These are phyloP conservation scores for Rhodotorula toruloides DNA, from an alignment of 768 basidiomycete genomes.

Conservation along the genomic window DNA sequence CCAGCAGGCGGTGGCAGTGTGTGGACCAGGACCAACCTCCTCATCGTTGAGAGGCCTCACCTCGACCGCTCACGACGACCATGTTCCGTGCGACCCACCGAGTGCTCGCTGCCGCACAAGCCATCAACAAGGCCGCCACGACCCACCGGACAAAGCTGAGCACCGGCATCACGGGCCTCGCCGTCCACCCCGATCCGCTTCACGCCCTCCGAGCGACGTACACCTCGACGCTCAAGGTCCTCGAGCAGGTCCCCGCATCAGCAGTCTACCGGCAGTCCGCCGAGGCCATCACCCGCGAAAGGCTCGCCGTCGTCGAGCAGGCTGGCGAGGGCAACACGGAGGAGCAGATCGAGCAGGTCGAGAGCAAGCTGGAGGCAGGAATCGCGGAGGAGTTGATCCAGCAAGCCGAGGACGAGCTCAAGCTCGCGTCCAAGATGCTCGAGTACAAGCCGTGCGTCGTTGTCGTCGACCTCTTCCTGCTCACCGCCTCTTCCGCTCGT, in stretches of 20 bases:
- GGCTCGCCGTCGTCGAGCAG: constrained; percentile 59
- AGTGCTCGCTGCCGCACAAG: constrained; percentile 3
- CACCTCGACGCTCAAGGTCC: constrained; percentile 63
- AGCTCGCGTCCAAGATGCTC: constrained; percentile 68
- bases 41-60: neutral
- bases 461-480: neutral
- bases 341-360: constrained; percentile 60
- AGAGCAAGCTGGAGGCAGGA: constrained; percentile 72
- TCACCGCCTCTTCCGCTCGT: neutral
- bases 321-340: constrained; percentile 53
- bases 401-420: constrained; percentile 75
- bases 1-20: neutral
- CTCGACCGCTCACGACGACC: neutral
- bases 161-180: constrained; percentile 81
- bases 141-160: constrained; percentile 54
- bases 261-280: constrained; percentile 85
- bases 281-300: constrained; percentile 75
- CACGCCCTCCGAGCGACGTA: constrained; percentile 71
- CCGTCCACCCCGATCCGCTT: constrained; percentile 76
- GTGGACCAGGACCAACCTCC: neutral
- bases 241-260: constrained; percentile 65
- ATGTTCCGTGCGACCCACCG: constrained; percentile 30
- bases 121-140: neutral
- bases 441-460: constrained; percentile 88
- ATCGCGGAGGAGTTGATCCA: constrained; percentile 80